These are phyloP conservation scores for Phyllachora maydis DNA, from an alignment of 2,329 filamentous ascomycete genomes.

Conservation along the genomic window DNA sequence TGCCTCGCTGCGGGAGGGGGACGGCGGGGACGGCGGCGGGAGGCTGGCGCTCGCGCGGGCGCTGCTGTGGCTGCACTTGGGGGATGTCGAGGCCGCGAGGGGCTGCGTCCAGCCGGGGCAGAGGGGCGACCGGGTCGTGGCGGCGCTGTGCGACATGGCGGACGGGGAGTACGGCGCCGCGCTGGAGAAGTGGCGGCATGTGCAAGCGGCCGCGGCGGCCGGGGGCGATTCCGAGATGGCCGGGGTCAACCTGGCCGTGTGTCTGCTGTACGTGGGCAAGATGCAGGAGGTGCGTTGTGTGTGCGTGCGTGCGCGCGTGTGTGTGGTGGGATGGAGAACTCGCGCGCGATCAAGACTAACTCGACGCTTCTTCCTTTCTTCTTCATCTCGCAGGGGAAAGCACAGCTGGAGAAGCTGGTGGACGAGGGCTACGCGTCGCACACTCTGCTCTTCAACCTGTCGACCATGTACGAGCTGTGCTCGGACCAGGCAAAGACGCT, in stretches of 20 bases:
- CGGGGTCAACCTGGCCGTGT: conserved; percentile 67
- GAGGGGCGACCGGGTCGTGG: conserved; percentile 26
- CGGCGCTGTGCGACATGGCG: conserved; percentile 57
- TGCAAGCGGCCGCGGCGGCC: conserved; percentile 15
- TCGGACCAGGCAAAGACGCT: conserved; percentile 52
- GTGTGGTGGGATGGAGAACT: not conserved
- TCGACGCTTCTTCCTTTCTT: conserved; percentile 1
- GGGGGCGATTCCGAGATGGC: conserved; percentile 53
- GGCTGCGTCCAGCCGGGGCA: conserved; percentile 20
- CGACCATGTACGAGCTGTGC: conserved; percentile 80
- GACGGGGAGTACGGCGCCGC: conserved; percentile 53
- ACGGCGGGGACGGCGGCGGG: conserved; percentile 10
- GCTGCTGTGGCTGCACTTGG: conserved; percentile 58
- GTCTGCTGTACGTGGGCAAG: conserved; percentile 59
- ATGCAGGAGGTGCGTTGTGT: too few species aligned
- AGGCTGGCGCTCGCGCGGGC: conserved; percentile 28
- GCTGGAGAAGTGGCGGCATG: conserved; percentile 35
- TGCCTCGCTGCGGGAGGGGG: conserved; percentile 28
- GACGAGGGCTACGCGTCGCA: conserved; percentile 46
- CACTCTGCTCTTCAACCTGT: conserved; percentile 71
- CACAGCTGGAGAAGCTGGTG: conserved; percentile 45
- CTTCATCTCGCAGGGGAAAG: conserved; percentile 28
- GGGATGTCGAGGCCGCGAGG: conserved; percentile 51
- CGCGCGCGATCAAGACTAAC: conserved; percentile 3
- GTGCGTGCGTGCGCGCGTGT: conserved; percentile 18